Conservation (phyloP, 768 basidiomycete species). For the Megacollybia marginata region DNA sequence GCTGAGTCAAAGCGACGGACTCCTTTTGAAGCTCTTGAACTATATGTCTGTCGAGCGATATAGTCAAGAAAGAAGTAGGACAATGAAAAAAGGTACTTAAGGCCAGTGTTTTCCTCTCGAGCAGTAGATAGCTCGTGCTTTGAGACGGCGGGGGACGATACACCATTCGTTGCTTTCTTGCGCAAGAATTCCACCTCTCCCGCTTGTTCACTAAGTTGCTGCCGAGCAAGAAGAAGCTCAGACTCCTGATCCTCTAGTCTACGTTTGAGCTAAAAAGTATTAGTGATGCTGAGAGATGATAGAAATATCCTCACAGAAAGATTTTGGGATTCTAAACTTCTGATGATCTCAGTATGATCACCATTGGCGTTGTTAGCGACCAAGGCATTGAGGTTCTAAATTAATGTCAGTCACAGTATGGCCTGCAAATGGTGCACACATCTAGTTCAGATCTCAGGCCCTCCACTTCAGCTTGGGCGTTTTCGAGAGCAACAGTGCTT, state of each 20-base stretch:
- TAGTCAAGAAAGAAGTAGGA: not conserved
- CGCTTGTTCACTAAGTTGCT: conserved; percentile 25
- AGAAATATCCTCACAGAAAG: conserved; percentile 11
- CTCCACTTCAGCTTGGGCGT: conserved; percentile 88
- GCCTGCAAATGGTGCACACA: conserved; percentile 36
- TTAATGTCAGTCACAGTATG: not conserved
- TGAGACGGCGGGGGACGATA: conserved; percentile 23
- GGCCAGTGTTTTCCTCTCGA: conserved; percentile 69
- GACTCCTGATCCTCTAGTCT: conserved; percentile 19
- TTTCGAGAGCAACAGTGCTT: conserved; percentile 81
- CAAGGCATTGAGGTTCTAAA: conserved; percentile 61
- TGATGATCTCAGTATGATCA: not conserved
- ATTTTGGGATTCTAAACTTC: conserved; percentile 10
- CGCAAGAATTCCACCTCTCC: conserved; percentile 49
- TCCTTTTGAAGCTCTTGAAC: conserved; percentile 87
- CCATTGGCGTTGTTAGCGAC: conserved; percentile 27
- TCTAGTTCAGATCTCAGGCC: conserved; percentile 60
- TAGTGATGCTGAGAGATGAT: not conserved
- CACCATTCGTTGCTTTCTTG: conserved; percentile 48
- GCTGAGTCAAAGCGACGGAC: conserved; percentile 51
- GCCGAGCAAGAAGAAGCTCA: conserved; percentile 20
- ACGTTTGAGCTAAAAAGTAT: conserved; percentile 17
- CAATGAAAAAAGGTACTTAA: conserved; percentile 51
- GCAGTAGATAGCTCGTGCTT: conserved; percentile 45
- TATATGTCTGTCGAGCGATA: conserved; percentile 51